phyloP scores from a whole-genome alignment of 2,329 filamentous ascomycete species.

The Nothophoma quercina region DNA sequence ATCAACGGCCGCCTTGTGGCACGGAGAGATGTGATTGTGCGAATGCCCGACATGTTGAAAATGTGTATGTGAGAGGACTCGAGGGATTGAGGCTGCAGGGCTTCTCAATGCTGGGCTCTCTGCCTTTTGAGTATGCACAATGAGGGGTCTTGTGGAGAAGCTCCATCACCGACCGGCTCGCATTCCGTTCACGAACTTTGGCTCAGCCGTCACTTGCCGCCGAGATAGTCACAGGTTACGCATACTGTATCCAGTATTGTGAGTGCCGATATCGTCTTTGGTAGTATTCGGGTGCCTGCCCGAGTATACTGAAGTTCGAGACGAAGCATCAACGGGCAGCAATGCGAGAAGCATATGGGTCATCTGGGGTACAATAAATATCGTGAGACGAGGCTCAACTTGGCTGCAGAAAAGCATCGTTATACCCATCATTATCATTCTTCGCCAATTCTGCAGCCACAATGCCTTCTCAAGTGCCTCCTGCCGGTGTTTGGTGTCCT shows the following conservation, averaged over 20 bases:
- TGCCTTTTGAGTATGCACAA: slow-evolving; percentile 20
- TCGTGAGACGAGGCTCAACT: not conserved
- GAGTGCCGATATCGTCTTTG: slow-evolving; percentile 10
- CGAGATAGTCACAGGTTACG: slow-evolving; percentile 6
- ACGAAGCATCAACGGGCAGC: slow-evolving; percentile 10
- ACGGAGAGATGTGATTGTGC: slow-evolving; percentile 24
- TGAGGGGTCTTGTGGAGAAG: slow-evolving; percentile 21
- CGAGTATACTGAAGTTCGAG: not conserved
- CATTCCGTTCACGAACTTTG: slow-evolving; percentile 12
- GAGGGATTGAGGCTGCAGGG: slow-evolving; percentile 5
- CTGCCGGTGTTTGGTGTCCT: slow-evolving; percentile 38
- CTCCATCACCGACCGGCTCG: slow-evolving; percentile 10
- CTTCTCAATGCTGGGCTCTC: slow-evolving; percentile 9
- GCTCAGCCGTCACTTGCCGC: slow-evolving; percentile 24
- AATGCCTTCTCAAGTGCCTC: slow-evolving; percentile 25
- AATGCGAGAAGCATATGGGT: slow-evolving; percentile 4
- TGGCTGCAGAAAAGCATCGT: not conserved
- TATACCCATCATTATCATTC: not conserved
- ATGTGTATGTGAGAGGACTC: slow-evolving; percentile 2
- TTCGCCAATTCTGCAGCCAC: not conserved
- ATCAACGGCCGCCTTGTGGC: slow-evolving; percentile 21
- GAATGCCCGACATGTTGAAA: slow-evolving; percentile 26
- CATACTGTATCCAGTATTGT: not conserved
- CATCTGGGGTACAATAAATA: slow-evolving; percentile 7
- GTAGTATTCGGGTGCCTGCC: slow-evolving; percentile 7